Evolutionary conservation across 2,329 filamentous ascomycete species (phyloP).

Genomic region (Polychaeton citri): DNA sequence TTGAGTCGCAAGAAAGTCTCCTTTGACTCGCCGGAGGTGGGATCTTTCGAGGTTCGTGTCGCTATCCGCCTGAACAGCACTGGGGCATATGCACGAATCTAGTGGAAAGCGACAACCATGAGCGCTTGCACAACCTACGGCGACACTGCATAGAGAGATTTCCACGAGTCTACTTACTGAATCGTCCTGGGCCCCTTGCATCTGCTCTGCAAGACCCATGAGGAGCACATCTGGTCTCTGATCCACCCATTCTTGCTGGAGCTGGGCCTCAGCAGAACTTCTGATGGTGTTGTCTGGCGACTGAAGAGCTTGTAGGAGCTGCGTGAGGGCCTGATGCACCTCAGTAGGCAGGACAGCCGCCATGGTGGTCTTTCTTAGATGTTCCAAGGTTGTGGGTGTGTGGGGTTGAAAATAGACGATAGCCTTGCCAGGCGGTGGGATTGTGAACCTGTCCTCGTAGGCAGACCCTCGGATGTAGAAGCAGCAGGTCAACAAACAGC

Average conservation of each 20-base stretch:
- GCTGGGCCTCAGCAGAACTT: constrained; percentile 74
- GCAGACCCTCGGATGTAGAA: too few species aligned
- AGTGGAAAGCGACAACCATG: constrained; percentile 4
- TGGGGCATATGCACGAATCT: constrained; percentile 83
- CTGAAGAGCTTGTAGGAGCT: constrained; percentile 79
- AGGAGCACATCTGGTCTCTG: constrained; percentile 73
- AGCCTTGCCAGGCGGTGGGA: too few species aligned
- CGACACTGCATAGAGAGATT: too few species aligned
- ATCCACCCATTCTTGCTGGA: constrained; percentile 80
- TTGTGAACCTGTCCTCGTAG: too few species aligned
- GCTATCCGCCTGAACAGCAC: constrained; percentile 91
- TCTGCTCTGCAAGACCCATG: constrained; percentile 89
- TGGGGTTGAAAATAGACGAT: too few species aligned
- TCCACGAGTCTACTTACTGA: constrained; percentile 56
- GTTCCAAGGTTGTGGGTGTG: too few species aligned
- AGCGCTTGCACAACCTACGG: too few species aligned
- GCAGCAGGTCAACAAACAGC: too few species aligned
- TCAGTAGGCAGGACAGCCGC: constrained; percentile 70
- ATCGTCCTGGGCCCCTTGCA: constrained; percentile 61
- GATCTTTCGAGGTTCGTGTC: constrained; percentile 70
- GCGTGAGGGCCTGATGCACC: constrained; percentile 68
- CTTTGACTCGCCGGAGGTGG: constrained; percentile 51
- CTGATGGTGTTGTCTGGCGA: constrained; percentile 78
- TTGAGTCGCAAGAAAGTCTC: constrained; percentile 78
- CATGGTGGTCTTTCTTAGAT: constrained; percentile 5